Conservation (phyloP, 2,329 filamentous ascomycete genomes). For the Pseudocercospora fuligena region DNA sequence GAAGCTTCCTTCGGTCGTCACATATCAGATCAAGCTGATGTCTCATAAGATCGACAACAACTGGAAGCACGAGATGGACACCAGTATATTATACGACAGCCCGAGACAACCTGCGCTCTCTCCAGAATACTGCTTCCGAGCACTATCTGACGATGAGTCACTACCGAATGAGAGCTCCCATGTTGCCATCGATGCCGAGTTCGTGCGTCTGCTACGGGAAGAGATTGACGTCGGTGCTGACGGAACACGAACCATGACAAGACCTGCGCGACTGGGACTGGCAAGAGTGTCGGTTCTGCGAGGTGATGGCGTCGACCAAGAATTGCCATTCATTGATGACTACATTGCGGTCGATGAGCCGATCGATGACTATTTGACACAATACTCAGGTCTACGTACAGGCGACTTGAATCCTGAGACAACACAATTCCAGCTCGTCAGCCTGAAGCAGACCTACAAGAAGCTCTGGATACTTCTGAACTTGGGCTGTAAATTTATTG, state of each 20-base stretch:
- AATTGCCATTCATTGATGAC: slow-evolving; percentile 91
- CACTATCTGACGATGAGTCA: slow-evolving; percentile 50
- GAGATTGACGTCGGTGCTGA: slow-evolving; percentile 97
- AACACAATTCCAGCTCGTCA: slow-evolving; percentile 81
- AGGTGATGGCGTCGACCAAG: slow-evolving; percentile 76
- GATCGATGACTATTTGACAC: slow-evolving; percentile 93
- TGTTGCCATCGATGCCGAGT: slow-evolving; percentile 92
- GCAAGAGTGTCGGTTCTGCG: slow-evolving; percentile 92
- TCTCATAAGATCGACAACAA: slow-evolving; percentile 82
- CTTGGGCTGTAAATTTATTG: slow-evolving; percentile 89
- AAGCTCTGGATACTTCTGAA: slow-evolving; percentile 97
- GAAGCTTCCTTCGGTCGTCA: slow-evolving; percentile 88
- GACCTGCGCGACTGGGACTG: slow-evolving; percentile 86
- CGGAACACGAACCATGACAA: slow-evolving; percentile 87
- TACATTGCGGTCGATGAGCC: slow-evolving; percentile 91
- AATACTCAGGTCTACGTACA: slow-evolving; percentile 87
- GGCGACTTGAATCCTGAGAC: slow-evolving; percentile 80
- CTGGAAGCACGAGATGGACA: slow-evolving; percentile 86
- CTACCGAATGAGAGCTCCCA: slow-evolving; percentile 66
- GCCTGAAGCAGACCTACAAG: slow-evolving; percentile 92
- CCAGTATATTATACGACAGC: slow-evolving; percentile 80
- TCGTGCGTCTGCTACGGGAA: slow-evolving; percentile 88
- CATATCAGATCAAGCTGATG: slow-evolving; percentile 80
- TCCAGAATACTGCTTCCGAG: slow-evolving; percentile 33
- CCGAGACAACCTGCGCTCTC: slow-evolving; percentile 53